These are phyloP conservation scores for Coriaria nepalensis DNA, from an alignment of 306 rosid species.

Conservation along the genomic window DNA sequence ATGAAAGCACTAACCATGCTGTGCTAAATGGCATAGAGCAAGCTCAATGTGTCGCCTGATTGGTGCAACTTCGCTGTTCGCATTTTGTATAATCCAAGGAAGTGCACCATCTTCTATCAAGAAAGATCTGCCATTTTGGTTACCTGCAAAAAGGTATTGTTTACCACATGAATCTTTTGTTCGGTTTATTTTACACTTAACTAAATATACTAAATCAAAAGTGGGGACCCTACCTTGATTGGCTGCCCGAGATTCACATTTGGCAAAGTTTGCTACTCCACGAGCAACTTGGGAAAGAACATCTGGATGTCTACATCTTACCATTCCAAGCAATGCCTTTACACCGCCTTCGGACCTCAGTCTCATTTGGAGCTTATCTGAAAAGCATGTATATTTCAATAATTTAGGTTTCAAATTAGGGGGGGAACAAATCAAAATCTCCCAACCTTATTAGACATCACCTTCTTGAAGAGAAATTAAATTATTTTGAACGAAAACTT, in stretches of 20 bases:
- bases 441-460: too few species aligned
- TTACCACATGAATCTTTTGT: not conserved
- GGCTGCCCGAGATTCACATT: conserved; percentile 92
- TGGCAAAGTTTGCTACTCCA: conserved; percentile 95
- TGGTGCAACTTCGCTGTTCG: conserved; percentile 81
- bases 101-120: conserved; percentile 92
- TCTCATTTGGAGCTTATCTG: conserved; percentile 71
- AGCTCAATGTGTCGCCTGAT: conserved; percentile 97
- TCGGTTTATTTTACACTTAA: not conserved
- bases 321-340: conserved; percentile 88
- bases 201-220: not conserved
- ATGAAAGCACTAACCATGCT: conserved; percentile 49
- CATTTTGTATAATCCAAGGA: conserved; percentile 95
- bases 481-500: too few species aligned
- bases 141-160: conserved; percentile 32
- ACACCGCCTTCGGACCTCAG: conserved; percentile 90
- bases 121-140: conserved; percentile 57
- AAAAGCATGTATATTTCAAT: not conserved
- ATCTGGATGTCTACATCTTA: conserved; percentile 93
- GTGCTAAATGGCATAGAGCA: conserved; percentile 96
- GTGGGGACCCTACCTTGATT: conserved; percentile 53
- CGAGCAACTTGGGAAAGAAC: conserved; percentile 98
- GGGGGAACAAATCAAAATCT: conserved; percentile 9
- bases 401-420: not conserved
- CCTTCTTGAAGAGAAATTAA: too few species aligned